A percentile compares a stretch with the other conserved stretches of the same genome.
Evolutionary conservation across 148 eudicot genomes (phyloP).

Genomic region (Rhododendron molle): DNA sequence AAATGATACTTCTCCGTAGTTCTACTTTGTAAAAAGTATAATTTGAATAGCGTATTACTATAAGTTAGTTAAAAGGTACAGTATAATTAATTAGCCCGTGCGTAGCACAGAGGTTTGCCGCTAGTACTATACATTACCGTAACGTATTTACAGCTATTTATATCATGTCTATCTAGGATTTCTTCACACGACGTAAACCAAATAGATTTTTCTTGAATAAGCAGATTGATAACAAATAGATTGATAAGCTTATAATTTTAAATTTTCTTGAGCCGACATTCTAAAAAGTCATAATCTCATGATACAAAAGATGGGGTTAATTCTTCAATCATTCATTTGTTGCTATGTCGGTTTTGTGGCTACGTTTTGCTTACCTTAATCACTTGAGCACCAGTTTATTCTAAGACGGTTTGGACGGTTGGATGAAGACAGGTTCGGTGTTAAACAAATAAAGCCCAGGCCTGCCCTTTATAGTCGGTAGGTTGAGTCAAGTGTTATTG

Average conservation of each 20-base stretch:
- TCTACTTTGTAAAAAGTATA: too few relatives aligned
- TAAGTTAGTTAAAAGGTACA: too few relatives aligned
- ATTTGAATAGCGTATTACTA: too few relatives aligned
- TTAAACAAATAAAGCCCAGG: background rate
- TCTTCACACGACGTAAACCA: background rate
- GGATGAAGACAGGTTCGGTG: background rate
- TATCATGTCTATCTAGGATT: background rate
- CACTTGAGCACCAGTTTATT: background rate
- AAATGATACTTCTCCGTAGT: too few relatives aligned
- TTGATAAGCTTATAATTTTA: background rate
- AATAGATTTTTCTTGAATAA: background rate
- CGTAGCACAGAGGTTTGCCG: too few relatives aligned
- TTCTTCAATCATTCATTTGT: background rate
- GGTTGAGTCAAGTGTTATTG: background rate
- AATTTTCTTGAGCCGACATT: background rate
- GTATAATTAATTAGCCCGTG: too few relatives aligned
- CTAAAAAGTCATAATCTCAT: background rate
- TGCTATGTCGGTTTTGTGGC: background rate
- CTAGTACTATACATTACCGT: too few relatives aligned
- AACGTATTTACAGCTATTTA: background rate
- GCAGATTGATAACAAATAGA: background rate
- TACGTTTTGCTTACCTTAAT: background rate
- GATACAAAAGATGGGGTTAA: background rate
- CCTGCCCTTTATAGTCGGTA: background rate
- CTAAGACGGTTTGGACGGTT: background rate